Percentiles rank a stretch among this genome's conserved stretches.
Conservation (phyloP, 306 rosid genomes). For the Calophaca sinica region DNA sequence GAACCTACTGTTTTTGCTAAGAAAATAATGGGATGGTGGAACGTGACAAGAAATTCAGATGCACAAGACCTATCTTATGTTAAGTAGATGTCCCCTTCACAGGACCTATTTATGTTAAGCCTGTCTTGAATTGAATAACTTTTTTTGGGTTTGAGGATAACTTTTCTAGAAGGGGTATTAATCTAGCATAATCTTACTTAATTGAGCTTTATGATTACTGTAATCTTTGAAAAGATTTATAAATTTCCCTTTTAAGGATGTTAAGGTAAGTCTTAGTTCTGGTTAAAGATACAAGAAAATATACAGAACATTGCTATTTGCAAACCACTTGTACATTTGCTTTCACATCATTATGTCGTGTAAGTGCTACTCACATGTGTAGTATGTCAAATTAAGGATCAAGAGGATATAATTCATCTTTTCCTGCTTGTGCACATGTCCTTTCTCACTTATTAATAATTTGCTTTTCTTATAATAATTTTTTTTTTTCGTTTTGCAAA, state of each 20-base stretch:
- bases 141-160: conserved; percentile 44
- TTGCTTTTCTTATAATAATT: no score
- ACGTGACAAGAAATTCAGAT: neutral
- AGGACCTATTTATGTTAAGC: conserved; percentile 54
- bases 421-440: no score
- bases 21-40: conserved; percentile 18
- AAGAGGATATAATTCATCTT: neutral
- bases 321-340: conserved; percentile 33
- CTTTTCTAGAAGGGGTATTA: conserved; percentile 52
- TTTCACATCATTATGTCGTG: conserved; percentile 29
- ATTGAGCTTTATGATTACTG: conserved; percentile 35
- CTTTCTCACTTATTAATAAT: no score
- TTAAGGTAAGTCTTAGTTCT: conserved; percentile 31
- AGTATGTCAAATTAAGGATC: neutral
- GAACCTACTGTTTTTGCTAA: conserved; percentile 31
- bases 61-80: conserved; percentile 10
- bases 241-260: conserved; percentile 29
- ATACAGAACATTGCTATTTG: conserved; percentile 30
- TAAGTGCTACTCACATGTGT: conserved; percentile 28
- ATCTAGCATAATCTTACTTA: conserved; percentile 35
- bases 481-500: no score
- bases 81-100: conserved; percentile 37
- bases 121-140: neutral
- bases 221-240: conserved; percentile 45
- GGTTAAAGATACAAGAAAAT: conserved; percentile 30